These are phyloP conservation scores for Eimeria acervulina DNA, from an alignment of 169 alveolate species.

Conservation along the genomic window DNA sequence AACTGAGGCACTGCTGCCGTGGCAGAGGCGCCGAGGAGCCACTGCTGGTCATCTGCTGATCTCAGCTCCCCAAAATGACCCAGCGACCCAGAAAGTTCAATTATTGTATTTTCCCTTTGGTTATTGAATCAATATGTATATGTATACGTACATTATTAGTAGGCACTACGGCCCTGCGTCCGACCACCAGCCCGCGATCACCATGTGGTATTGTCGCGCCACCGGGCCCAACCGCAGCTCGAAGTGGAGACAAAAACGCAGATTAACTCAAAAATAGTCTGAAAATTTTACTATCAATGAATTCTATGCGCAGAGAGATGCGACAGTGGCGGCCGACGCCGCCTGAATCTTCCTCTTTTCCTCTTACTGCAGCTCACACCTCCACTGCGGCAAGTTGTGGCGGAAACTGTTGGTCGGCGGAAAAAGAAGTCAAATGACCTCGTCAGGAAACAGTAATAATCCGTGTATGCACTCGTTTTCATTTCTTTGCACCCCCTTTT, in stretches of 20 bases:
- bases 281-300: neutral
- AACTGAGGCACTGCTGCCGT: neutral
- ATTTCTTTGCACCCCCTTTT: neutral
- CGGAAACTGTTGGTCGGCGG: neutral
- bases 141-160: no score
- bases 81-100: neutral
- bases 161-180: neutral
- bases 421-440: neutral
- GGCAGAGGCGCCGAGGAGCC: neutral
- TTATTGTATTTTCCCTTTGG: neutral
- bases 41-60: neutral
- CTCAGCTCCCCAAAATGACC: neutral
- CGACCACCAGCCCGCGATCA: neutral
- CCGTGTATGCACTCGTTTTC: neutral
- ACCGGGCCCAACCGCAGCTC: neutral
- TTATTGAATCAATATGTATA: neutral
- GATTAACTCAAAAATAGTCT: neutral
- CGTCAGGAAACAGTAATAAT: neutral
- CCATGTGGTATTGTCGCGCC: neutral
- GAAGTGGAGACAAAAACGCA: neutral
- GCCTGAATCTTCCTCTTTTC: neutral
- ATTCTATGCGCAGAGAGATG: neutral
- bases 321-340: neutral
- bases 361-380: neutral
- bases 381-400: neutral